phyloP scores from a whole-genome alignment of 768 basidiomycete genomes.

The Russula olivacea region DNA sequence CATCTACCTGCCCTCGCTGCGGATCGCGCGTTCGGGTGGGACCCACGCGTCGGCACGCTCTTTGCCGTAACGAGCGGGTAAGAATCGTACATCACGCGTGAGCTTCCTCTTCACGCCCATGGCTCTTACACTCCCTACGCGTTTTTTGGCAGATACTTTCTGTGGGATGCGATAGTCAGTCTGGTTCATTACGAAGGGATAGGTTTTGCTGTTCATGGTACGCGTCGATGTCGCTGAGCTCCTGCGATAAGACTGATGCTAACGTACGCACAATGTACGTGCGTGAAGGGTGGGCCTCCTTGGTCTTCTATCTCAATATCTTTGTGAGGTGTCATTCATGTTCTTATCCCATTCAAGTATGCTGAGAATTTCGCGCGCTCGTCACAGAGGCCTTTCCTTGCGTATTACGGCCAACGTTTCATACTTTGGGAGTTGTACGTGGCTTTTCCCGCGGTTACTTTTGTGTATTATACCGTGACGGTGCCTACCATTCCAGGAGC shows the following conservation, averaged over 20 bases:
- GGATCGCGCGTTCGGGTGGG: slow-evolving; percentile 78
- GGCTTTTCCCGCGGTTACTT: background rate
- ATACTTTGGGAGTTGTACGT: slow-evolving; percentile 76
- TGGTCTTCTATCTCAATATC: slow-evolving; percentile 57
- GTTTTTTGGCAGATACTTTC: slow-evolving; percentile 51
- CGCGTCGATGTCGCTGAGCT: slow-evolving; percentile 26
- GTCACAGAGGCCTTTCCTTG: slow-evolving; percentile 55
- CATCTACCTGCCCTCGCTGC: slow-evolving; percentile 40
- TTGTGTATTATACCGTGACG: slow-evolving; percentile 10
- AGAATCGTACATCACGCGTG: slow-evolving; percentile 24
- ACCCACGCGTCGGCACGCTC: slow-evolving; percentile 48
- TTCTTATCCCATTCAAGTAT: background rate
- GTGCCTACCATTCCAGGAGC: slow-evolving; percentile 39
- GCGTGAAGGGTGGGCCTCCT: slow-evolving; percentile 52
- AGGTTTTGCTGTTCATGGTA: slow-evolving; percentile 76
- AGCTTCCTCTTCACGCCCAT: no score
- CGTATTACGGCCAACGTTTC: slow-evolving; percentile 73
- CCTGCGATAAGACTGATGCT: background rate
- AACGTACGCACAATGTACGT: no score
- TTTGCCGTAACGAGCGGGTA: slow-evolving; percentile 70
- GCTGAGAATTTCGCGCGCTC: background rate
- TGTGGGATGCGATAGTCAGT: slow-evolving; percentile 79
- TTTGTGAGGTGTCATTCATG: slow-evolving; percentile 47
- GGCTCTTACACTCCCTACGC: background rate
- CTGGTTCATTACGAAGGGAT: slow-evolving; percentile 59